Percentiles rank a stretch among this genome's conserved stretches.
Conservation (phyloP, 2,329 filamentous ascomycete genomes). For the Microsporum audouinii region DNA sequence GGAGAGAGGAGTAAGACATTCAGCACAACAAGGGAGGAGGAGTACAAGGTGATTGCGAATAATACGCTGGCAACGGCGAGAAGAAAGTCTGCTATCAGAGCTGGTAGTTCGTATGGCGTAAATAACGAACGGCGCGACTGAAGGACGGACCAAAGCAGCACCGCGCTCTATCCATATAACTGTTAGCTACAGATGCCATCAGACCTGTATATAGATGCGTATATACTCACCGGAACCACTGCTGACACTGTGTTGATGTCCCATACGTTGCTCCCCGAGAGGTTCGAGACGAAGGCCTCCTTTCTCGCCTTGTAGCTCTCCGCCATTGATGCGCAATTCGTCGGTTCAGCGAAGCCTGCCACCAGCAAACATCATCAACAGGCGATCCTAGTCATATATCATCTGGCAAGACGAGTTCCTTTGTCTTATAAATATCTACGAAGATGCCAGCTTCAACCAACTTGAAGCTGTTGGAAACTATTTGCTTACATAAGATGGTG, state of each 20-base stretch:
- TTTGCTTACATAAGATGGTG: background rate
- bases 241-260: constrained; percentile 83
- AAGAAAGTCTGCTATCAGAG: constrained; percentile 68
- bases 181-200: constrained; percentile 12
- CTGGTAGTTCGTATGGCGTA: constrained; percentile 56
- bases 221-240: constrained; percentile 62
- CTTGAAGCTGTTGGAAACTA: background rate
- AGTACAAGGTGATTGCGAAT: constrained; percentile 77
- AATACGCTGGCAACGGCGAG: constrained; percentile 75
- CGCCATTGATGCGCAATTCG: constrained; percentile 17
- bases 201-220: background rate
- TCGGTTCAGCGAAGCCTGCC: background rate
- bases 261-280: constrained; percentile 66
- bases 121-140: constrained; percentile 80
- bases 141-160: constrained; percentile 78
- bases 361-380: background rate
- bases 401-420: background rate
- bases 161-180: constrained; percentile 50
- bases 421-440: background rate
- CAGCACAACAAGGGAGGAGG: constrained; percentile 60
- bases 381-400: background rate
- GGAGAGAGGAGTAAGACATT: constrained; percentile 63
- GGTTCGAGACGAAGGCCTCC: constrained; percentile 88
- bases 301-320: constrained; percentile 77
- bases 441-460: background rate